A percentile compares a stretch with the other conserved stretches of the same genome.
Conservation (phyloP, 2,329 filamentous ascomycete species). For the Aspergillus aculeatus region DNA sequence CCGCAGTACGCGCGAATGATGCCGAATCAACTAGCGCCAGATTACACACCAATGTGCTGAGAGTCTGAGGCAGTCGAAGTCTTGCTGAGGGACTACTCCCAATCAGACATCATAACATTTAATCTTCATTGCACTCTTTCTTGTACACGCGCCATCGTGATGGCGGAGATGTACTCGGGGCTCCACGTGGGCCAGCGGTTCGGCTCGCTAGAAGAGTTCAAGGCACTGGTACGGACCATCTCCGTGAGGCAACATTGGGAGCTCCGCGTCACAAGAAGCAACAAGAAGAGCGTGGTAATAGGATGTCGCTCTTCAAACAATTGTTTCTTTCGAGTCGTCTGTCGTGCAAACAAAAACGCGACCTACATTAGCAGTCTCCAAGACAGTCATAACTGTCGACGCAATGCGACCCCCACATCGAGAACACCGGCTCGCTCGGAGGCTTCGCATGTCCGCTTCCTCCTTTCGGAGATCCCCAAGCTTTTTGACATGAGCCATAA, state of each 20-base stretch:
- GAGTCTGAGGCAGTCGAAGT: conserved; percentile 1
- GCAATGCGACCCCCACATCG: conserved; percentile 28
- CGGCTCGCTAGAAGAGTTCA: conserved; percentile 40
- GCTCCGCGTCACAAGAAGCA: conserved; percentile 41
- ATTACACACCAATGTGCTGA: background rate
- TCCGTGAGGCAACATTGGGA: conserved; percentile 45
- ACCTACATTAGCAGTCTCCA: conserved; percentile 43
- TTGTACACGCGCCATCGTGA: conserved; percentile 16
- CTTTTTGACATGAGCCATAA: conserved; percentile 40
- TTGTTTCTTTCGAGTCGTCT: conserved; percentile 43
- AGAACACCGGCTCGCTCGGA: conserved; percentile 40
- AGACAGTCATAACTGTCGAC: conserved; percentile 39
- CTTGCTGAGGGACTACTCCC: conserved; percentile 30
- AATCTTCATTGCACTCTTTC: conserved; percentile 12
- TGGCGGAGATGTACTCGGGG: conserved; percentile 42
- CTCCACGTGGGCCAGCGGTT: conserved; percentile 41
- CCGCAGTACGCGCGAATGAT: conserved; percentile 11
- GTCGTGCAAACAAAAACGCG: conserved; percentile 41
- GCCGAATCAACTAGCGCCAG: conserved; percentile 10
- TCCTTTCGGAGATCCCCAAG: conserved; percentile 41
- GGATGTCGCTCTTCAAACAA: conserved; percentile 40
- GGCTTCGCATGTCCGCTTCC: conserved; percentile 41
- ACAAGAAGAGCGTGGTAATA: conserved; percentile 44
- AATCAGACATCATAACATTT: conserved; percentile 13
- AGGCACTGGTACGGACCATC: conserved; percentile 38